phyloP scores from a whole-genome alignment of 139 green algal genomes.

The Coccomyxa sp. region DNA sequence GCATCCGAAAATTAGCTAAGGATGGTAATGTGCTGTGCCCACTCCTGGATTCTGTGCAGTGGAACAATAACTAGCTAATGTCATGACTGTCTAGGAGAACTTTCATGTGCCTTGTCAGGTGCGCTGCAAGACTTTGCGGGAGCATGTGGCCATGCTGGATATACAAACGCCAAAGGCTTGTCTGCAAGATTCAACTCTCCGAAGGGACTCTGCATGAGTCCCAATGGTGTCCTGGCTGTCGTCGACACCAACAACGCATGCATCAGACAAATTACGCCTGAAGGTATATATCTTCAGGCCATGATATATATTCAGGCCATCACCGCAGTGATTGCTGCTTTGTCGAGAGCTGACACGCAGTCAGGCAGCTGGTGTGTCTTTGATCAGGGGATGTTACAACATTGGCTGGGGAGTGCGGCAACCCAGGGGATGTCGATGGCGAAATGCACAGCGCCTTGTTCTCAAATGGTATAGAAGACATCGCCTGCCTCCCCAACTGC shows the following conservation, averaged over 20 bases:
- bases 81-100: not conserved
- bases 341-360: too few relatives aligned
- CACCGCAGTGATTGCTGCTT: too few relatives aligned
- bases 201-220: not conserved
- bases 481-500: slow-evolving; percentile 10
- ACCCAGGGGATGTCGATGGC: slow-evolving; percentile 6
- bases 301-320: not conserved
- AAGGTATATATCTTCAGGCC: not conserved
- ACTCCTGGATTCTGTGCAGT: too few relatives aligned
- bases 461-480: not conserved
- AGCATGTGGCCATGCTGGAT: not conserved
- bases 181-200: not conserved
- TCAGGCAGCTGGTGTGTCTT: too few relatives aligned
- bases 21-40: not conserved
- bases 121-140: not conserved
- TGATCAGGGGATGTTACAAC: slow-evolving; percentile 4
- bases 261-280: not conserved
- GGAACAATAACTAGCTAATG: too few relatives aligned
- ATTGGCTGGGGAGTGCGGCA: not conserved
- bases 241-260: slow-evolving; percentile 6
- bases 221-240: slow-evolving; percentile 1
- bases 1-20: not conserved
- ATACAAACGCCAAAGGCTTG: not conserved
- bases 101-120: not conserved
- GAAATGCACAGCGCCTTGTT: slow-evolving; percentile 1